Base-by-base conservation (phyloP, 805 yeast species). In the Zygotorulaspora danielsina region DNA sequence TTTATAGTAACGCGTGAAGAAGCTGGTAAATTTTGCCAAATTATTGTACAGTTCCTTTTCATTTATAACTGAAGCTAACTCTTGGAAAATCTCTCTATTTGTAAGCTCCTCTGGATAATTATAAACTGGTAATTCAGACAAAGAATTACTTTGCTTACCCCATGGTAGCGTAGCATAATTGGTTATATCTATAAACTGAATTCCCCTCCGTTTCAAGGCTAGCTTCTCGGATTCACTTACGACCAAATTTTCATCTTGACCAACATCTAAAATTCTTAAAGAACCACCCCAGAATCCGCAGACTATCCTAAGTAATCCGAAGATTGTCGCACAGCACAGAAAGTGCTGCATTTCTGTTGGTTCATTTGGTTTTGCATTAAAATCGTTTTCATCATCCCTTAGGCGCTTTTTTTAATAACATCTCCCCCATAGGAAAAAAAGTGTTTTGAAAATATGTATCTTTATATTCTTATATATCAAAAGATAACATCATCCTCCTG, bases 1-100 rank as follows among this genome's bases (percentile, higher is more conserved):
- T 57, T 81, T 80, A 65, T 85, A 86, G 59, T 81, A 84, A 41
- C 97, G 72, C 13, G 88, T 80, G 61, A 67, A 76, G 58, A 85
- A 86, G 28, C 83, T 73, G 4, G 89, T 69, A 55, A 86, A 79
- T 34, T 71, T 63, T 15, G 77, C 75, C 60, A 87, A 69, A 50
- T 75, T 75, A 18, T 64, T 62, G 52, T 73, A 65, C 65, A 84
- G 71, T 22, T 62, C 57, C 10, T 61, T 66, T 38, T 63, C 63
- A 46, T 74, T 70, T 41, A 86, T 75, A 3, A 67, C 42, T 5
- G 57, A 50, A 30, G 70, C 55, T 29, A 81, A 57, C 4, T 62
- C 50, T 1, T 57, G 45, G 10, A 84, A 75, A 8, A 60, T 48
- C 3, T 68, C 53, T 3, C 46, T 40, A 47, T 73, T 64, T 25